Evolutionary conservation across 352 stramenopile species (phyloP).

Genomic region (Phytophthora melonis): DNA sequence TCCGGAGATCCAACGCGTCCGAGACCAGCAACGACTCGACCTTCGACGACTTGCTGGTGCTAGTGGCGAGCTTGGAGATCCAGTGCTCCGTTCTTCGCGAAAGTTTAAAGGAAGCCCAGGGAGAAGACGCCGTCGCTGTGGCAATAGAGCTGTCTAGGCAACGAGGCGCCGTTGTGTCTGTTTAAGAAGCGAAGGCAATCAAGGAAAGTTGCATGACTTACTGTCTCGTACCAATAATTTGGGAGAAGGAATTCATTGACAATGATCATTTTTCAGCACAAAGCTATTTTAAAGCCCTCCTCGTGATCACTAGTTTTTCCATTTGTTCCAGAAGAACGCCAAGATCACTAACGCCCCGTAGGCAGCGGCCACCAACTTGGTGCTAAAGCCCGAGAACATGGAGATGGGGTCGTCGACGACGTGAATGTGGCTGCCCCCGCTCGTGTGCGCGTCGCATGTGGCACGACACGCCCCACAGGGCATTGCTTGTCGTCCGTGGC

Average conservation of each 20-base stretch:
- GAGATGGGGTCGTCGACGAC: constrained; percentile 77
- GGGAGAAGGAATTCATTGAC: neutral
- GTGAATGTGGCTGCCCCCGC: constrained; percentile 51
- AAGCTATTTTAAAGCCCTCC: neutral
- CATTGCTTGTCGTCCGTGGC: constrained; percentile 66
- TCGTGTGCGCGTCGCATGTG: constrained; percentile 66
- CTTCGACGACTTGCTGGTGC: constrained; percentile 64
- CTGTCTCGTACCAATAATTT: neutral
- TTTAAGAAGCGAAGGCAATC: constrained; percentile 18
- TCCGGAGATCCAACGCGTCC: constrained; percentile 15
- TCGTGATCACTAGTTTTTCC: constrained; percentile 39
- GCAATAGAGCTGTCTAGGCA: constrained; percentile 42
- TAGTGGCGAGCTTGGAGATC: constrained; percentile 78
- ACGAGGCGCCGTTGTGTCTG: constrained; percentile 43
- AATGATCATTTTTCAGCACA: neutral
- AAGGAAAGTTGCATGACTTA: neutral
- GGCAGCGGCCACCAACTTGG: constrained; percentile 60
- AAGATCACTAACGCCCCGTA: constrained; percentile 62
- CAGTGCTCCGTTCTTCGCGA: constrained; percentile 70
- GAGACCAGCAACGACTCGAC: constrained; percentile 36
- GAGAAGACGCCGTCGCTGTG: constrained; percentile 50
- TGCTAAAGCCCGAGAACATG: constrained; percentile 69
- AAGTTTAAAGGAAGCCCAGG: constrained; percentile 46
- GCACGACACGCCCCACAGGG: constrained; percentile 75
- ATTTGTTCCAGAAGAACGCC: constrained; percentile 53